Evolutionary conservation across 257 asterid species (phyloP).

Genomic region (Eustoma russellianum): DNA sequence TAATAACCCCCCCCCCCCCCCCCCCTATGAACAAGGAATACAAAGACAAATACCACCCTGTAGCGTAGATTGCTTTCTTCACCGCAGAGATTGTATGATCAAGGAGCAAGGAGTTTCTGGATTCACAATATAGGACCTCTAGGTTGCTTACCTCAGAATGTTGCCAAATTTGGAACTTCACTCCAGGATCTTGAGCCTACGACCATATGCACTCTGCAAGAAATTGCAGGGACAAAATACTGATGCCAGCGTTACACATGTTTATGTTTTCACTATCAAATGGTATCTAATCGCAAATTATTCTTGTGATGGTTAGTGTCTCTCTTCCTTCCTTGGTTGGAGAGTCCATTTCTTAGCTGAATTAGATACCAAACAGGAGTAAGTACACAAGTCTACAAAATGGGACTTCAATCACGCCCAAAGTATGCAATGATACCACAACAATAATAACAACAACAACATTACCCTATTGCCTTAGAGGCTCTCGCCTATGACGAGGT

Average conservation of each 20-base stretch:
- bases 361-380: no score
- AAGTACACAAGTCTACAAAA: no score
- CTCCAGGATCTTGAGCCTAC: constrained; percentile 73
- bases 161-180: constrained; percentile 69
- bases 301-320: constrained; percentile 58
- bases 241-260: constrained; percentile 56
- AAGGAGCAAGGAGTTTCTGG: constrained; percentile 86
- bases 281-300: constrained; percentile 71
- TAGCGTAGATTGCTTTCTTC: no score
- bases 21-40: no score
- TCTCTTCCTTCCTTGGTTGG: no score
- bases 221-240: constrained; percentile 65
- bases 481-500: no score
- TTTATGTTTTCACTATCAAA: constrained; percentile 75
- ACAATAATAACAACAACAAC: no score
- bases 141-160: constrained; percentile 83
- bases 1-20: no score
- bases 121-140: constrained; percentile 93
- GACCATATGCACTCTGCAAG: constrained; percentile 60
- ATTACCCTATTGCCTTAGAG: no score
- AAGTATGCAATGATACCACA: no score
- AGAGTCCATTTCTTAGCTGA: no score
- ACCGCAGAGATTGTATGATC: constrained; percentile 57
- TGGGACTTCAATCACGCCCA: constrained; percentile 64
- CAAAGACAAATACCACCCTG: constrained; percentile 41